Evolutionary conservation across 2,329 filamentous ascomycete species (phyloP), one percentile per base, ranked within the genome.

Genomic region (Calonectria naviculata): DNA sequence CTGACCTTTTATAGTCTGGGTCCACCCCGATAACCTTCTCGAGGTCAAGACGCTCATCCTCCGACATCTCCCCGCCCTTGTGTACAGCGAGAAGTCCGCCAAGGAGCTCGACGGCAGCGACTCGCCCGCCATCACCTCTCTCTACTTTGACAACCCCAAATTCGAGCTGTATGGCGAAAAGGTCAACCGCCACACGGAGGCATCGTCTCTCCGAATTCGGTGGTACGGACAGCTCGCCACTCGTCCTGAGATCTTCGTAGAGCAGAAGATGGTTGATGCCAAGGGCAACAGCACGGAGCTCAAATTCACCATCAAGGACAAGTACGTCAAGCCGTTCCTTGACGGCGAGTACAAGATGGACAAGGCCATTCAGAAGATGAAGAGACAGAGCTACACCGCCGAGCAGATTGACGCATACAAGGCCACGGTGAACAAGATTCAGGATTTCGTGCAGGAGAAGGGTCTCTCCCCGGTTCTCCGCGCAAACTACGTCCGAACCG

Each of bases 1-100:
- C 52, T 58, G 36, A 58, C 52, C 10, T 38, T 36, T 13, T 46
- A 9, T 67, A 93, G 92, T 98, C 86, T 99, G 97, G 97, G 93
- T 99, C 7, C 97, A 99, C 82, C 90, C 92, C 36, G 97, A 99
- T 79, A 98, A 99, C 84, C 87, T 98, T 31, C 91, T 98, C 76
- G 97, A 99, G 85, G 95, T 98, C 81, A 98, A 98, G 88, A 98
- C 97, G 6, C 92, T 95, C 79, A 97, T 99, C 72, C 90, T 98
- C 36, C 94, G 97, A 73, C 94, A 94, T 69, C 89, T 99, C 26
- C 97, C 97, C 1, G 92, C 97, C 34, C 91, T 99, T 19, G 93
- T 99, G 26, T 99, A 98, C 84, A 98, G 97, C 81, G 93, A 97
- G 54, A 93, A 95, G 76, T 90, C 93, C 1, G 92, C 94, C 36